Evolutionary conservation across 805 yeast species (phyloP).

Genomic region (Candida easanensis): DNA sequence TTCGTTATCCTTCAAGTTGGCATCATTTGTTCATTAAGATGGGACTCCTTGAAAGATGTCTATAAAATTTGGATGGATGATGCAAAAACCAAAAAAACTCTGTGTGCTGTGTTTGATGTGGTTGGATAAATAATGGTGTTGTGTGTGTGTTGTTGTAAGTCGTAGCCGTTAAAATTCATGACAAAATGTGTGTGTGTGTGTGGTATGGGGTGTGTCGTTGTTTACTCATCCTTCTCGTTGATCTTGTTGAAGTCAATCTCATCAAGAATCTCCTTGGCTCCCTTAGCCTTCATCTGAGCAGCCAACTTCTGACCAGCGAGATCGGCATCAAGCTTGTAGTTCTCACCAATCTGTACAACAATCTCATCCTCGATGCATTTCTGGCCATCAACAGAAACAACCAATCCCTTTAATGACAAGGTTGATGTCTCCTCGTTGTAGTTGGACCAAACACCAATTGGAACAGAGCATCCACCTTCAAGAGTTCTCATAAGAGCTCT

Average conservation of each 20-base stretch:
- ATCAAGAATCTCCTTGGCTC: constrained; percentile 83
- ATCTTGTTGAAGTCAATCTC: constrained; percentile 71
- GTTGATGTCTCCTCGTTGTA: constrained; percentile 44
- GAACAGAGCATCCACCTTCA: constrained; percentile 98
- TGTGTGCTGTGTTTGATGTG: not conserved
- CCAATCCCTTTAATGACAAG: constrained; percentile 64
- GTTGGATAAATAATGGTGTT: constrained; percentile 5
- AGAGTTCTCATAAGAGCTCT: constrained; percentile 80
- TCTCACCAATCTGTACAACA: constrained; percentile 27
- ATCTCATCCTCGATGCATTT: constrained; percentile 58
- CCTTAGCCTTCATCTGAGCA: constrained; percentile 58
- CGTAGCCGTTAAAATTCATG: constrained; percentile 6
- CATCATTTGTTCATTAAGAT: no score
- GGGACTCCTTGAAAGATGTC: no score
- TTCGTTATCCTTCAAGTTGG: no score
- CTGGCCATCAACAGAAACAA: constrained; percentile 81
- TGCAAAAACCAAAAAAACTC: no score
- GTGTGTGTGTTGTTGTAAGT: no score
- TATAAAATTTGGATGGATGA: no score
- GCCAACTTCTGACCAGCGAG: constrained; percentile 72
- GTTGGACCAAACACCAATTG: constrained; percentile 81
- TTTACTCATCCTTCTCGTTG: constrained; percentile 30
- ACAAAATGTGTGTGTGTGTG: no score
- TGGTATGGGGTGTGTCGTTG: no score
- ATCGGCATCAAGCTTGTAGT: constrained; percentile 60